Evolutionary conservation across 441 rosid species (phyloP).

Genomic region (Bocquillonia castaneifolia): DNA sequence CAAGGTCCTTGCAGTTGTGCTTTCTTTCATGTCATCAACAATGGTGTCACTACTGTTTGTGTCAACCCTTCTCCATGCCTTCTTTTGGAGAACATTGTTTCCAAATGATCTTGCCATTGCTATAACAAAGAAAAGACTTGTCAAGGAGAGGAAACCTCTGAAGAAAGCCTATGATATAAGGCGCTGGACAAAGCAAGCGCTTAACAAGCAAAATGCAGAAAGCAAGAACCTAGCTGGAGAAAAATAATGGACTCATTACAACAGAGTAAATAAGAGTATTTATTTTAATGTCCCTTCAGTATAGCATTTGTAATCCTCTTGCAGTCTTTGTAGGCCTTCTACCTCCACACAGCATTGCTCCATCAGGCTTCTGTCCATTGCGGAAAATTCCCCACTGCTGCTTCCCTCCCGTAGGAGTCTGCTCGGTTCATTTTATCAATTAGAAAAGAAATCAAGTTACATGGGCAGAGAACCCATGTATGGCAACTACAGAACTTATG

Average conservation of each 20-base stretch:
- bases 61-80: slow-evolving; percentile 70
- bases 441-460: background rate
- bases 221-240: slow-evolving; percentile 42
- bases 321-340: too few species aligned
- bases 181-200: slow-evolving; percentile 74
- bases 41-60: slow-evolving; percentile 61
- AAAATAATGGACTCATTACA: slow-evolving; percentile 7
- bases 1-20: slow-evolving; percentile 58
- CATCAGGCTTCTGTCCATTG: background rate
- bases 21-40: slow-evolving; percentile 64
- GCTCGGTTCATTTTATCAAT: background rate
- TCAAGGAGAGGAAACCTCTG: slow-evolving; percentile 57
- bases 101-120: slow-evolving; percentile 83
- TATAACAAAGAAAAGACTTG: slow-evolving; percentile 55
- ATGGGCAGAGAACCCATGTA: background rate
- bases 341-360: background rate
- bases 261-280: slow-evolving; percentile 3
- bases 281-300: too few species aligned
- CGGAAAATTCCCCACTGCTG: background rate
- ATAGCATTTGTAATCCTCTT: background rate
- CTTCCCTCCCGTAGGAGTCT: background rate
- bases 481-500: background rate
- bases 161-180: slow-evolving; percentile 57
- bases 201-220: slow-evolving; percentile 39
- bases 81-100: slow-evolving; percentile 64